A percentile compares a stretch with the other conserved stretches of the same genome.
Conservation (phyloP, 306 rosid species). For the Gynostemma pentaphyllum region DNA sequence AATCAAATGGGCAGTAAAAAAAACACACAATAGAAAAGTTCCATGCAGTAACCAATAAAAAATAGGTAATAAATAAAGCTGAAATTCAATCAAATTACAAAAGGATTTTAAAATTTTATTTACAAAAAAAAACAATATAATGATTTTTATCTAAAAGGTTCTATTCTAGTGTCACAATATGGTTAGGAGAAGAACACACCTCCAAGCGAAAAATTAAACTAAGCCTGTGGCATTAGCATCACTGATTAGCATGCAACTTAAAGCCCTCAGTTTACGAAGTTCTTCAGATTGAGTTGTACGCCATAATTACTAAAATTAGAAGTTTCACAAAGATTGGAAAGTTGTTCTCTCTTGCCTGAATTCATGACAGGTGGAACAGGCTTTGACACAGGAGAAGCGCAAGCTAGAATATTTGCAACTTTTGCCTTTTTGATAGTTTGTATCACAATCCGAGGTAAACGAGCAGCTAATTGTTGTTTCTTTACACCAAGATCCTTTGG, state of each 20-base stretch:
- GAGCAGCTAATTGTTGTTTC: background rate
- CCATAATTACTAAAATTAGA: background rate
- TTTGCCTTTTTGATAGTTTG: background rate
- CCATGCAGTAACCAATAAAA: too few species aligned
- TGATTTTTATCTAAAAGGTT: too few species aligned
- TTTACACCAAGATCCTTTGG: background rate
- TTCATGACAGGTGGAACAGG: background rate
- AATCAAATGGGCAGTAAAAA: slow-evolving; percentile 1
- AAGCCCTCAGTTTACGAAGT: too few species aligned
- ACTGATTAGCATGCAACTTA: background rate
- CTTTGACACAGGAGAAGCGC: background rate
- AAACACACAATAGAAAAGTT: too few species aligned
- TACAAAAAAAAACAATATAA: too few species aligned
- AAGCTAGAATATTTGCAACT: background rate
- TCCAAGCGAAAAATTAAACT: background rate
- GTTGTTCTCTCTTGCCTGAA: background rate
- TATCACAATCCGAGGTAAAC: background rate
- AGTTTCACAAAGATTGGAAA: background rate
- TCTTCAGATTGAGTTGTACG: too few species aligned
- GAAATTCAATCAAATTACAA: too few species aligned
- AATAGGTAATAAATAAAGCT: too few species aligned
- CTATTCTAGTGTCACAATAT: too few species aligned
- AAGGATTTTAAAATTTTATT: too few species aligned
- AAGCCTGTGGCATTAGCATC: background rate
- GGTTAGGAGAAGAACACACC: too few species aligned